Percentiles rank a stretch among this genome's conserved stretches.
These are phyloP conservation scores for Mortierella sp. DNA, from an alignment of 371 early-diverging fungal species.

Conservation along the genomic window DNA sequence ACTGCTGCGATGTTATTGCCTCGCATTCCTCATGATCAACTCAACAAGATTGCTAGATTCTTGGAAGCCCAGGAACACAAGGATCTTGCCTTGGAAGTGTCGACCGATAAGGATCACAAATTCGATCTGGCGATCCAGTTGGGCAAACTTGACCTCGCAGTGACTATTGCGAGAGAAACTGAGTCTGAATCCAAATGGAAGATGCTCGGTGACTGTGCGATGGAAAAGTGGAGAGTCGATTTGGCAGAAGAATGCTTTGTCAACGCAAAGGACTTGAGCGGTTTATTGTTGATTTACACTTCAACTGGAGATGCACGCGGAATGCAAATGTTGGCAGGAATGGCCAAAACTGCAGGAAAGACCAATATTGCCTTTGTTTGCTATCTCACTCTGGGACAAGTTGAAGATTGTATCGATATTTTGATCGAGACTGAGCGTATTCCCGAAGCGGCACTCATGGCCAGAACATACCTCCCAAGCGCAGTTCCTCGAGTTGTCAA, in stretches of 20 bases:
- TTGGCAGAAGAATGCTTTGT: slow-evolving; percentile 93
- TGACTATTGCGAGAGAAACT: slow-evolving; percentile 84
- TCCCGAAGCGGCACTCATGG: slow-evolving; percentile 96
- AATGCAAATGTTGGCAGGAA: slow-evolving; percentile 77
- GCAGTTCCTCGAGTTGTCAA: slow-evolving; percentile 79
- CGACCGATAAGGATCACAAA: slow-evolving; percentile 93
- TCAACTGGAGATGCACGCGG: slow-evolving; percentile 87
- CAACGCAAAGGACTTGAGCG: slow-evolving; percentile 90
- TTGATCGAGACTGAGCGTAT: slow-evolving; percentile 88
- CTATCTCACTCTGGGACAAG: slow-evolving; percentile 78
- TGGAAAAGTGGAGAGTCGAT: slow-evolving; percentile 86
- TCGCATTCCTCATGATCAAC: slow-evolving; percentile 85
- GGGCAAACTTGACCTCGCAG: slow-evolving; percentile 85
- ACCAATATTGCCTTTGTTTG: slow-evolving; percentile 94
- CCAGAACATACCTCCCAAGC: slow-evolving; percentile 89
- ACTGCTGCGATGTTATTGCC: slow-evolving; percentile 85
- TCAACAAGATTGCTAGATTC: slow-evolving; percentile 93
- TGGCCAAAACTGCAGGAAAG: slow-evolving; percentile 83
- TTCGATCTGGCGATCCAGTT: slow-evolving; percentile 95
- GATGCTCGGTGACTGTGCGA: slow-evolving; percentile 90
- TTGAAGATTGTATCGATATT: slow-evolving; percentile 85
- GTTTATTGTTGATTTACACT: slow-evolving; percentile 90
- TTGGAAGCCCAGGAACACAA: slow-evolving; percentile 92
- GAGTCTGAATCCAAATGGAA: slow-evolving; percentile 93
- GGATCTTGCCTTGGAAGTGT: slow-evolving; percentile 92